Conservation (phyloP, 2,329 filamentous ascomycete genomes). For the Colletotrichum noveboracense region DNA sequence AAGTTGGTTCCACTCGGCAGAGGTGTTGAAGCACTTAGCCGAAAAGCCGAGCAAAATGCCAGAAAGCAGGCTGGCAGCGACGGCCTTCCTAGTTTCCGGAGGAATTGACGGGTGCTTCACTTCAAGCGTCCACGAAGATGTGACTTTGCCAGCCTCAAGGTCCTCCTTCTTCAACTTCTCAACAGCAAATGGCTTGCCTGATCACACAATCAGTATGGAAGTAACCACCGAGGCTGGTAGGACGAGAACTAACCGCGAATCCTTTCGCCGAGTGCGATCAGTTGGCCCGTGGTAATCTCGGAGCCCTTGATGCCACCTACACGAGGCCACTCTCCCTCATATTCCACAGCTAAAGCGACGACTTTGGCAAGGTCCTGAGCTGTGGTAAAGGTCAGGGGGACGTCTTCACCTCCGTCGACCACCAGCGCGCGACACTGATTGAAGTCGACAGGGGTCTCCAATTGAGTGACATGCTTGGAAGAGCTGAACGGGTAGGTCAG, state of each 20-base stretch:
- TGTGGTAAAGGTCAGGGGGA: slow-evolving; percentile 47
- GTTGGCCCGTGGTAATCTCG: slow-evolving; percentile 35
- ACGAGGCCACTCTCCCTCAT: slow-evolving; percentile 47
- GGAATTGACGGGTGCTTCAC: slow-evolving; percentile 28
- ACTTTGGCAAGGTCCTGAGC: slow-evolving; percentile 46
- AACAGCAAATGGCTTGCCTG: slow-evolving; percentile 27
- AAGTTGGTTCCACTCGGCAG: slow-evolving; percentile 49
- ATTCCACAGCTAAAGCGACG: slow-evolving; percentile 46
- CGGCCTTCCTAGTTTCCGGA: slow-evolving; percentile 24
- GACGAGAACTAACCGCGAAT: slow-evolving; percentile 39
- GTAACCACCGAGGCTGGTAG: background rate
- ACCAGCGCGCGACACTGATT: slow-evolving; percentile 45
- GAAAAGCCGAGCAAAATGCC: slow-evolving; percentile 39
- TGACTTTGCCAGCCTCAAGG: slow-evolving; percentile 46
- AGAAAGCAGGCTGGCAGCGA: slow-evolving; percentile 20
- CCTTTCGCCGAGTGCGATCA: slow-evolving; percentile 44
- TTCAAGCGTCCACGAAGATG: slow-evolving; percentile 44
- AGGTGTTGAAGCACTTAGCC: slow-evolving; percentile 39
- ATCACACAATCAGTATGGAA: background rate
- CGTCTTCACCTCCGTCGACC: slow-evolving; percentile 46
- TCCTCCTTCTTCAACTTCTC: slow-evolving; percentile 53
- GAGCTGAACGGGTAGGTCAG: slow-evolving; percentile 54
- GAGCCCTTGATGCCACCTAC: slow-evolving; percentile 45
- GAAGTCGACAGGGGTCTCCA: slow-evolving; percentile 44
- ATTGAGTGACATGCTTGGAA: slow-evolving; percentile 44